Evolutionary conservation across 345 rosid genomes (phyloP).

Genomic region (Eucalyptus sp.): DNA sequence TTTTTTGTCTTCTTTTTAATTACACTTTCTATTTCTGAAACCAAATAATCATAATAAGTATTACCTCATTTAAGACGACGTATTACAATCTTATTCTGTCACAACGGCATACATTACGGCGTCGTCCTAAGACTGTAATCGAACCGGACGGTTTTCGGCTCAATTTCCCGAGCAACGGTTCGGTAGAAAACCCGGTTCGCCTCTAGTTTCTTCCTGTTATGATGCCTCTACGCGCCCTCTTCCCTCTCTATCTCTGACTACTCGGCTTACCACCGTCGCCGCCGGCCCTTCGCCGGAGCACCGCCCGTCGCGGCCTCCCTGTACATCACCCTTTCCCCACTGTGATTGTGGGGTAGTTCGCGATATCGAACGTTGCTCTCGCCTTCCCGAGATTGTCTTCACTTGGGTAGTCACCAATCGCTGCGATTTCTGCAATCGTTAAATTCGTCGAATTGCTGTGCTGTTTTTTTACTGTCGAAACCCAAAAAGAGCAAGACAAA

Average conservation of each 20-base stretch:
- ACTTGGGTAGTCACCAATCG: not conserved
- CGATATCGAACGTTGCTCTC: not conserved
- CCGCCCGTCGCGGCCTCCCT: not conserved
- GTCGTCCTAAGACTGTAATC: not conserved
- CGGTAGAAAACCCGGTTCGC: not conserved
- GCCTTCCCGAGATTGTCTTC: not conserved
- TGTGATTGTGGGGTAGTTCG: not conserved
- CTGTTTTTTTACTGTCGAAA: not conserved
- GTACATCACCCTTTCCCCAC: not conserved
- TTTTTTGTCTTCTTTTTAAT: not conserved
- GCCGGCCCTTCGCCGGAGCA: not conserved
- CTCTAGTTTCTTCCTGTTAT: not conserved
- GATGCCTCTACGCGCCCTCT: not conserved
- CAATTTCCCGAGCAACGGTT: not conserved
- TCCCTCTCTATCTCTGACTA: not conserved
- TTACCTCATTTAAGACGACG: not conserved
- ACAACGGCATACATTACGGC: not conserved
- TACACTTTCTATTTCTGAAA: not conserved
- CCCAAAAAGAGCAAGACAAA: not conserved
- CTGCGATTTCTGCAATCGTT: not conserved
- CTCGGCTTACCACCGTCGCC: not conserved
- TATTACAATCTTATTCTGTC: not conserved
- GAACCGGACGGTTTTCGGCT: not conserved
- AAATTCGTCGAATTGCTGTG: not conserved
- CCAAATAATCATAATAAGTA: not conserved